These are phyloP conservation scores for Zygoascus hellenicus DNA, from an alignment of 1,139 yeast species.

Conservation along the genomic window DNA sequence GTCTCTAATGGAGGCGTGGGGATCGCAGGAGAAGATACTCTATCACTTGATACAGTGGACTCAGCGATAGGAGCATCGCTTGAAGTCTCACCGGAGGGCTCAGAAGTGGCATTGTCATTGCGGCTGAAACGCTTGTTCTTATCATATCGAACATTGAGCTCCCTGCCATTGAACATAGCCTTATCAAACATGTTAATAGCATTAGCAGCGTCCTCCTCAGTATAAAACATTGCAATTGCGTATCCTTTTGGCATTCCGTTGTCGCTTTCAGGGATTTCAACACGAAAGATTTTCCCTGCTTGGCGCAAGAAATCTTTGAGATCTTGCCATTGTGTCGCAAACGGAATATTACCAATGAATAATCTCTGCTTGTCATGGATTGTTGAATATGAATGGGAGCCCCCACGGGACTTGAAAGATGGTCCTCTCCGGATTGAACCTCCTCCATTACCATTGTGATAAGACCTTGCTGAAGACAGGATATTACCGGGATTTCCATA, in stretches of 20 bases:
- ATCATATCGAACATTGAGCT: conserved; percentile 56
- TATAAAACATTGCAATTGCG: conserved; percentile 56
- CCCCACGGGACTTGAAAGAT: conserved; percentile 1
- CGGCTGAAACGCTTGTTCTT: conserved; percentile 18
- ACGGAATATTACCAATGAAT: conserved; percentile 42
- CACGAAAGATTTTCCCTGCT: conserved; percentile 43
- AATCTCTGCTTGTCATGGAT: conserved; percentile 18
- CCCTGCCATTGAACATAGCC: conserved; percentile 50
- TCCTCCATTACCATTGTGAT: background rate
- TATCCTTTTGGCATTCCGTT: conserved; percentile 51
- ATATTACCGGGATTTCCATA: background rate
- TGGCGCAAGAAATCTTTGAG: conserved; percentile 44
- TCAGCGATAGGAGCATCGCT: background rate
- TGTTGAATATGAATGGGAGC: conserved; percentile 8
- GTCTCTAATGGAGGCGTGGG: too few species aligned
- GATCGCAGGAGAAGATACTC: too few species aligned
- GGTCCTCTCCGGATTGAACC: background rate
- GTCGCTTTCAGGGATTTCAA: conserved; percentile 46
- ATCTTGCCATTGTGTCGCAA: conserved; percentile 50
- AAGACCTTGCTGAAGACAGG: background rate
- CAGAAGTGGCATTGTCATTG: conserved; percentile 14
- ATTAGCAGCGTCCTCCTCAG: conserved; percentile 44
- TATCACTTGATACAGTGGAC: too few species aligned
- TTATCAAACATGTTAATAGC: conserved; percentile 50
- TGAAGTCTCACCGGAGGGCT: background rate